A percentile compares a stretch with the other conserved stretches of the same genome.
These are phyloP conservation scores for Microsporum audouinii DNA, from an alignment of 2,329 filamentous ascomycete species.

Conservation along the genomic window DNA sequence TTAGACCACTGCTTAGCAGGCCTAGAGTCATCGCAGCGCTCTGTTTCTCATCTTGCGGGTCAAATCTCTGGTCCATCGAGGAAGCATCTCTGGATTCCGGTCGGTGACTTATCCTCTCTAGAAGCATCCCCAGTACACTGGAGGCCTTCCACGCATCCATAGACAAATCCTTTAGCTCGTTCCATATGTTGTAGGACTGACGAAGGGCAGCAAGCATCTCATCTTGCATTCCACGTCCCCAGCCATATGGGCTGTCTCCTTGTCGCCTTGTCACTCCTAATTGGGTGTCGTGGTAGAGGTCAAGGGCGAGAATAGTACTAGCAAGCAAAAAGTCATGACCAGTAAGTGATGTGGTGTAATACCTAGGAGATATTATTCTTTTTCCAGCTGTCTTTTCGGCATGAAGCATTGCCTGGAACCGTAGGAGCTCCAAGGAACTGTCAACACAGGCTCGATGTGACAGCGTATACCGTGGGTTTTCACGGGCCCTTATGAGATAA, in stretches of 20 bases:
- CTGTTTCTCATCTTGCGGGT: conserved; percentile 46
- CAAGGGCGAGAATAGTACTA: conserved; percentile 71
- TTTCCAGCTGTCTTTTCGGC: conserved; percentile 62
- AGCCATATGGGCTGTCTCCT: conserved; percentile 35
- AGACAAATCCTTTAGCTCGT: conserved; percentile 60
- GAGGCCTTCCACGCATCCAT: conserved; percentile 86
- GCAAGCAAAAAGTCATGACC: conserved; percentile 78
- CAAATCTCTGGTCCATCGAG: conserved; percentile 20
- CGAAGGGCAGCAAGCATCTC: conserved; percentile 70
- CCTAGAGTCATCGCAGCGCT: conserved; percentile 61
- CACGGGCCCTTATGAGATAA: conserved; percentile 65
- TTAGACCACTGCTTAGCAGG: conserved; percentile 53
- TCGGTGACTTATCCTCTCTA: conserved; percentile 55
- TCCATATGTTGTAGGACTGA: conserved; percentile 67
- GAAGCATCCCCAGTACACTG: conserved; percentile 68
- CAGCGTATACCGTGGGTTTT: conserved; percentile 70
- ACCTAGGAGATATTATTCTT: conserved; percentile 60
- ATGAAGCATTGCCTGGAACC: conserved; percentile 64
- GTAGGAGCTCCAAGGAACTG: conserved; percentile 69
- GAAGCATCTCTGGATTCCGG: conserved; percentile 19
- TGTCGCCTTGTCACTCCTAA: conserved; percentile 23
- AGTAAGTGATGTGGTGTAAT: conserved; percentile 67
- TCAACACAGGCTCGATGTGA: conserved; percentile 77
- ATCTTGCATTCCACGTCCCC: conserved; percentile 42
- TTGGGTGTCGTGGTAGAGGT: conserved; percentile 55